Base-by-base conservation (phyloP, 306 rosid genomes). In the Quercus bicolor region DNA sequence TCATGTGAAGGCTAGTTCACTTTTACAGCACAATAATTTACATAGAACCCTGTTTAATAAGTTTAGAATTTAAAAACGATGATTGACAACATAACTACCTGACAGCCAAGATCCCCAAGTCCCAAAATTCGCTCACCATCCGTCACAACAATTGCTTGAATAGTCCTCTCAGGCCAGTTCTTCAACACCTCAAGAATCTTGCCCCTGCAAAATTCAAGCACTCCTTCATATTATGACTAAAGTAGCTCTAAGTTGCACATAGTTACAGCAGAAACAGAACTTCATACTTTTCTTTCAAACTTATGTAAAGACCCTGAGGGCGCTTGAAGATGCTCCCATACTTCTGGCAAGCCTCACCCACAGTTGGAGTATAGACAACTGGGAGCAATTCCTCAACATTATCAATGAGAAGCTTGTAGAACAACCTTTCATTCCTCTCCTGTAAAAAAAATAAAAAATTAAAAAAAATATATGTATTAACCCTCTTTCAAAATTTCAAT, bases 101-200 rank as follows among this genome's bases (percentile, higher is more conserved):
- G 99, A 84, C 98, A 91, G 76, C 99, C 98, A 61, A 96, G 96
- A 89, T 95, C 98, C 20, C 98, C 98, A 28, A 95, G 98, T 69
- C 98, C 98, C 87, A 95, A 78, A 81, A 92, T 95, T 65, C 98
- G 84, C 85, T 95, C 98, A 40, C 98, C 98, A 70, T 92, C 98
- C 33, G 98, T 95, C 60, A 96, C 98, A 34, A 93, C 98, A 86
- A 91, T 93, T 61, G 91, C 98, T 74, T 91, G 98, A 84, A 93
- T 83, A 77, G 82, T 83, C 81, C 84, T 93, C 81, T 89, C 94
- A 11, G 99, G 97, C 99, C 99, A 96, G 81, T 96, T 96, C 85
- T 93, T 96, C 75, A 96, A 80, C 60, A 96, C 99, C 90, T 93
- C 98, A 9, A 93, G 96, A 84, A 95, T 83, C 86, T 77, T 95